Base-by-base conservation (phyloP, 2,329 filamentous ascomycete species). In the Byssothecium circinans region DNA sequence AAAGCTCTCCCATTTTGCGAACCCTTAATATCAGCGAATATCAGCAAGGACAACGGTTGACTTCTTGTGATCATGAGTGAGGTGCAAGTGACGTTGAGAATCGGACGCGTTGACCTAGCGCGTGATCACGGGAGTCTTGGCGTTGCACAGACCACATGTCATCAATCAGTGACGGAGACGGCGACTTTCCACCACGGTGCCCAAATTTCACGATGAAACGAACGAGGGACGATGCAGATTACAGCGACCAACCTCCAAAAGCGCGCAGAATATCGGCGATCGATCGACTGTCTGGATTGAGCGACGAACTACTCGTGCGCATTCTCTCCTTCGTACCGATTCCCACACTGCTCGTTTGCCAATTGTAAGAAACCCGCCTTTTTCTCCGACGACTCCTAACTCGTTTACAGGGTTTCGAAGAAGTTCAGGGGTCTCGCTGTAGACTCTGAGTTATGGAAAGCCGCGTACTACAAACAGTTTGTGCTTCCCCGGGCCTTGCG, bases 381-480 rank as follows among this genome's bases (percentile, higher is more conserved):
- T 23, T n/a, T 20, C 15, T 11, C 3, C 19, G 15, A 29, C 27
- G 27, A 18, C 15, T 30, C 30, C 39, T 12, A 33, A n/a, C 40
- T 60, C 5, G 11, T 8, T 2, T 32, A 5, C 75, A 79, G 84
- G 45, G 78, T 91, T n/a, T 96, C 90, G 2, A 83, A 75, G 44
- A 89, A 88, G 49, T 87, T 95, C 64, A 78, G 84, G 58, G 78
- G 78, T 32, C 79, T 97, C 15, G 81, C 89, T 7, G 79, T 81
- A 45, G 94, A 97, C 69, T 87, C 87, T 0, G 90, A 96, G 67
- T 75, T 97, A 47, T 99, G 94, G 94, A 94, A 92, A 69, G 81
- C 81, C 12, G 82, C 90, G 41, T 99, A 96, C 73, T 96, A 95
- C 72, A 80, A 84, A 20, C 85, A 87, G 53, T 97, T 95, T 71